Percentiles rank a stretch among this genome's conserved stretches.
Conservation (phyloP, 306 rosid genomes). For the Castanea crenata region DNA sequence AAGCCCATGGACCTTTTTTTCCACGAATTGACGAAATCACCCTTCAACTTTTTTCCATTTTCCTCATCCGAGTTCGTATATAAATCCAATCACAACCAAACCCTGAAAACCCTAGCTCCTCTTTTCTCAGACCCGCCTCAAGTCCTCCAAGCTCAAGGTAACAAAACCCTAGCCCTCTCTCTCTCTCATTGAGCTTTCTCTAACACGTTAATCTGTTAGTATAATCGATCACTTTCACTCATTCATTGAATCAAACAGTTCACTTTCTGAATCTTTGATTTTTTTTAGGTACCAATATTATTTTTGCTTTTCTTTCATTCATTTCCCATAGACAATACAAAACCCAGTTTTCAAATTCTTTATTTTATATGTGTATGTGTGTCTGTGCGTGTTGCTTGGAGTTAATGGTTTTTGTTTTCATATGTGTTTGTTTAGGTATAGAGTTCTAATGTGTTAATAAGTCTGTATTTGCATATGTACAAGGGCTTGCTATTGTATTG, state of each 20-base stretch:
- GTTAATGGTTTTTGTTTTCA: too few relatives aligned
- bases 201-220: too few relatives aligned
- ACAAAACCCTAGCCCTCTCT: background rate
- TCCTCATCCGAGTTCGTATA: background rate
- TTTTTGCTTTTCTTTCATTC: background rate
- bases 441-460: background rate
- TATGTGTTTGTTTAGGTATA: background rate
- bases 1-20: too few relatives aligned
- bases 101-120: slow-evolving; percentile 1
- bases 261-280: background rate
- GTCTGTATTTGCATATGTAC: background rate
- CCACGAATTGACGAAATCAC: background rate
- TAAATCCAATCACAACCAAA: background rate
- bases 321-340: background rate
- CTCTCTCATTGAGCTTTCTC: background rate
- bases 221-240: background rate
- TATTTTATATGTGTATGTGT: background rate
- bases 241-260: background rate
- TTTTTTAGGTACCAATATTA: background rate
- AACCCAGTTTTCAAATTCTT: background rate
- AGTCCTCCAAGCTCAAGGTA: slow-evolving; percentile 19
- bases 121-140: background rate
- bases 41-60: background rate
- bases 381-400: background rate
- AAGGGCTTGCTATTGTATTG: background rate